These are phyloP conservation scores for Annona squamosa DNA, from an alignment of 164 flowering plant species.

Conservation along the genomic window DNA sequence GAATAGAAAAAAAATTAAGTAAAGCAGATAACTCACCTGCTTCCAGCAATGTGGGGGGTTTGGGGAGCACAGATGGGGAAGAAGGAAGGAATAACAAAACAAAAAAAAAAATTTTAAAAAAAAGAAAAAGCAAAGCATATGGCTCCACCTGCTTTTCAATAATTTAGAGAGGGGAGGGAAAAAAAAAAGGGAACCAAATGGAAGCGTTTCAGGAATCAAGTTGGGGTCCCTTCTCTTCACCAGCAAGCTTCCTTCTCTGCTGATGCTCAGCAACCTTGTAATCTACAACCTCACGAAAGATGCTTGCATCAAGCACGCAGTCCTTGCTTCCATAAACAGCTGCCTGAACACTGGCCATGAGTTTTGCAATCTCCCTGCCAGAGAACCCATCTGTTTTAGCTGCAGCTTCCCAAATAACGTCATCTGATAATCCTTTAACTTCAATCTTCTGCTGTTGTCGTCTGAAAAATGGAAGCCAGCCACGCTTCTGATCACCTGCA, in stretches of 20 bases:
- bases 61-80: neutral
- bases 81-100: neutral
- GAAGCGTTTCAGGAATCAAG: neutral
- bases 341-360: slow-evolving; percentile 98
- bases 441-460: slow-evolving; percentile 67
- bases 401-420: slow-evolving; percentile 73
- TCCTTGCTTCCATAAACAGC: slow-evolving; percentile 87
- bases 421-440: slow-evolving; percentile 76
- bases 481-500: slow-evolving; percentile 63
- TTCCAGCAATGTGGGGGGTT: neutral
- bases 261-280: slow-evolving; percentile 96
- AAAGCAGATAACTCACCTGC: neutral
- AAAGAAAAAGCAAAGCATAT: neutral
- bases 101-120: neutral
- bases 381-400: slow-evolving; percentile 86
- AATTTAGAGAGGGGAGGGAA: neutral
- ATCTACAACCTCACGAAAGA: slow-evolving; percentile 93
- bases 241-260: slow-evolving; percentile 72
- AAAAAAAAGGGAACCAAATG: neutral
- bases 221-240: slow-evolving; percentile 13
- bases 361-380: slow-evolving; percentile 93
- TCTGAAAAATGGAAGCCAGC: slow-evolving; percentile 44
- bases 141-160: neutral
- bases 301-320: slow-evolving; percentile 63
- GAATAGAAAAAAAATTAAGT: neutral